These are phyloP conservation scores for Quercus tomentella DNA, from an alignment of 331 rosid species.

Conservation along the genomic window DNA sequence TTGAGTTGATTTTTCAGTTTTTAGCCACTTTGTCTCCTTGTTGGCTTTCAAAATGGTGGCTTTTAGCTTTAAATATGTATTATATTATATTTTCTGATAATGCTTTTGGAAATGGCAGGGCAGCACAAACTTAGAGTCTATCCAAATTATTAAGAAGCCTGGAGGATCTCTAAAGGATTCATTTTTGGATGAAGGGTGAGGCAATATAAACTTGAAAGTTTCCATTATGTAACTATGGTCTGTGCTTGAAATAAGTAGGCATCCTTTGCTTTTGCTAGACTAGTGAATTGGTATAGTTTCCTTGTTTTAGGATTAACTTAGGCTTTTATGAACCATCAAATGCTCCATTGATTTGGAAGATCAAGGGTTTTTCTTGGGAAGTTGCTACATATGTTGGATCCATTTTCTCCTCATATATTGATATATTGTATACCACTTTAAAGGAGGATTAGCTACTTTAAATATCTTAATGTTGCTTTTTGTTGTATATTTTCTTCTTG, in stretches of 20 bases:
- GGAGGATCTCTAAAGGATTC: slow-evolving; percentile 90
- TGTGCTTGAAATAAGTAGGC: neutral
- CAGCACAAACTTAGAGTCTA: slow-evolving; percentile 88
- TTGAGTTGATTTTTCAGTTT: neutral
- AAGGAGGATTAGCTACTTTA: neutral
- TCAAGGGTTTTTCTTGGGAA: neutral
- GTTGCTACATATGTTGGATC: neutral
- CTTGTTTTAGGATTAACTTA: neutral
- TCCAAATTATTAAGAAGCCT: slow-evolving; percentile 93
- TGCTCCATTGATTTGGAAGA: neutral
- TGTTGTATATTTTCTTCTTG: slow-evolving; percentile 1
- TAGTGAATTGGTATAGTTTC: neutral
- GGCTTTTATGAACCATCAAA: neutral
- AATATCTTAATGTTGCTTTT: neutral
- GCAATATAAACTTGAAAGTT: neutral
- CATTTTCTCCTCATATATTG: neutral
- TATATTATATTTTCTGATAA: neutral
- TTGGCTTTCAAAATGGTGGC: neutral
- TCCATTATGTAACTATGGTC: neutral
- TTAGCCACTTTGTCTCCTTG: neutral
- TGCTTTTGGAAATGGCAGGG: slow-evolving; percentile 62
- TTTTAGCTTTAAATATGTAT: neutral
- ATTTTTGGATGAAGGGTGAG: slow-evolving; percentile 94
- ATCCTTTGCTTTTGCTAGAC: neutral
- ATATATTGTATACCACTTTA: neutral